Percentiles rank a stretch among this genome's conserved stretches.
Evolutionary conservation across 805 yeast species (phyloP).

Genomic region (Metschnikowia aberdeeniae): DNA sequence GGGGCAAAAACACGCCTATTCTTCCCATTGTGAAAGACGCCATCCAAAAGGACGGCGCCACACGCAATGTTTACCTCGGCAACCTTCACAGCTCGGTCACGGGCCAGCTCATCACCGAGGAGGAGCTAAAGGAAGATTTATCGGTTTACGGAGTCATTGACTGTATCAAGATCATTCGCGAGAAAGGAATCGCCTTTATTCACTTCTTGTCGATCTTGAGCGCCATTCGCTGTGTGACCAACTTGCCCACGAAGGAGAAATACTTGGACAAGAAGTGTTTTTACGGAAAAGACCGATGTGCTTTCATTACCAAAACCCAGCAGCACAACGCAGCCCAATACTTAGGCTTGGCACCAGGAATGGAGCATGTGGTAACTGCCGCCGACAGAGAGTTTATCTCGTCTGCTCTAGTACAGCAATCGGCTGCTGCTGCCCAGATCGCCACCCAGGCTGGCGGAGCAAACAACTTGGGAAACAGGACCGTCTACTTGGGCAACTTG

Average conservation of each 20-base stretch:
- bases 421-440: constrained; percentile 97
- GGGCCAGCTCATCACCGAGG: constrained; percentile 50
- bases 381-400: constrained; percentile 64
- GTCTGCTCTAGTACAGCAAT: constrained; percentile 80
- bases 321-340: constrained; percentile 97
- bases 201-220: constrained; percentile 82
- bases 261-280: constrained; percentile 76
- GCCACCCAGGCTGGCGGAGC: constrained; percentile 95
- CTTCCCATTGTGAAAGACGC: constrained; percentile 71
- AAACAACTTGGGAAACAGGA: constrained; percentile 85
- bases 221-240: constrained; percentile 83
- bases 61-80: constrained; percentile 90
- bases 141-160: constrained; percentile 79
- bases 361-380: constrained; percentile 73
- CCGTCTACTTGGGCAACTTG: constrained; percentile 85
- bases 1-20: constrained; percentile 83
- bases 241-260: constrained; percentile 60
- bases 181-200: constrained; percentile 83
- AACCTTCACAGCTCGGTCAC: constrained; percentile 58
- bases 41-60: constrained; percentile 82
- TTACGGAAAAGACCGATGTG: constrained; percentile 93
- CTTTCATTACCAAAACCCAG: constrained; percentile 90
- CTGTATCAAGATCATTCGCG: constrained; percentile 71
- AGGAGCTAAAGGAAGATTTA: constrained; percentile 63
- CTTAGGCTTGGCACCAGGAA: constrained; percentile 84